These are phyloP conservation scores for Lineolata rhizophorae DNA, from an alignment of 495 filamentous ascomycete genomes.

Conservation along the genomic window DNA sequence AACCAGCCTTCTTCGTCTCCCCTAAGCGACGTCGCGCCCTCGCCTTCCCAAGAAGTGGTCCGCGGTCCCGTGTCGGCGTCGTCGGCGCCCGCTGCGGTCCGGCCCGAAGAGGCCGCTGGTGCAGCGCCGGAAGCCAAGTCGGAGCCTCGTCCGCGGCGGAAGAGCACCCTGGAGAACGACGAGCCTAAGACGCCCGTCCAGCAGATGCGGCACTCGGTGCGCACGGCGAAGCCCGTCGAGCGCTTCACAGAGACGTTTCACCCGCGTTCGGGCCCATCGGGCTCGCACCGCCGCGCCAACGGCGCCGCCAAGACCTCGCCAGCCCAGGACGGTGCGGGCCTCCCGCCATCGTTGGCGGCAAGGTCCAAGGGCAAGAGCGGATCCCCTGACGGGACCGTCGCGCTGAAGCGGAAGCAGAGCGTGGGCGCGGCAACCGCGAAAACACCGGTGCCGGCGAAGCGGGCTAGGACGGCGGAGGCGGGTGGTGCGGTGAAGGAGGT, in stretches of 20 bases:
- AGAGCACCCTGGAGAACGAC: too few relatives aligned
- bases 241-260: conserved; percentile 1
- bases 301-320: not conserved
- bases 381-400: too few relatives aligned
- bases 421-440: not conserved
- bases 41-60: too few relatives aligned
- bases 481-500: not conserved
- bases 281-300: not conserved
- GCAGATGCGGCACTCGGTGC: conserved; percentile 2
- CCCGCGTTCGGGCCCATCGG: not conserved
- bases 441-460: not conserved
- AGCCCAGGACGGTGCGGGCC: not conserved
- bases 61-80: not conserved
- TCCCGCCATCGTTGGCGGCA: not conserved
- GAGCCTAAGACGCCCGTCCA: not conserved
- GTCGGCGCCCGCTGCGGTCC: not conserved
- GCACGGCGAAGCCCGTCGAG: conserved; percentile 4
- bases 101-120: not conserved
- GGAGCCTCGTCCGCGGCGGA: too few relatives aligned
- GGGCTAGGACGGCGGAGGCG: not conserved
- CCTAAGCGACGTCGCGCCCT: too few relatives aligned
- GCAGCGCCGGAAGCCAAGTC: not conserved
- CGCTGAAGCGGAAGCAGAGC: too few relatives aligned
- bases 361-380: too few relatives aligned
- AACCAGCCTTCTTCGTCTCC: too few relatives aligned